A percentile compares a stretch with the other conserved stretches of the same genome.
These are phyloP conservation scores for Penicillium sp. DNA, from an alignment of 2,329 filamentous ascomycete species.

Conservation along the genomic window DNA sequence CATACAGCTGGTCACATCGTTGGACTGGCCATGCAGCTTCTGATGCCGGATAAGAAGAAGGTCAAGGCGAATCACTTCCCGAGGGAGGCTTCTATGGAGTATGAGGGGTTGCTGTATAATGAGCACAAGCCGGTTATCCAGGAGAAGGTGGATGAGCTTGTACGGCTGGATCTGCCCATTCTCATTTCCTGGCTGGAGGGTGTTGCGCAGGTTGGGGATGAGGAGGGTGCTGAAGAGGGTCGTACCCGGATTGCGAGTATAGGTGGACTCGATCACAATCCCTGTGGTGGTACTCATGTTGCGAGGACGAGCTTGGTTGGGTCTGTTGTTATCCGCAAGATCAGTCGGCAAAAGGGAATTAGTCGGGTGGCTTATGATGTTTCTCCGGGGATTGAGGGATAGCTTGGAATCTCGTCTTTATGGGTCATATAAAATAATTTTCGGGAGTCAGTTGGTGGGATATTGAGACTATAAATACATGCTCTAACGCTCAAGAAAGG, in stretches of 20 bases:
- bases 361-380: conserved; percentile 33
- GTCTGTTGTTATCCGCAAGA: conserved; percentile 29
- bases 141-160: conserved; percentile 29
- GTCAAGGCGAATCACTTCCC: conserved; percentile 34
- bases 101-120: conserved; percentile 30
- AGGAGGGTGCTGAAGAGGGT: conserved; percentile 12
- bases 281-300: conserved; percentile 35
- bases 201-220: conserved; percentile 18
- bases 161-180: conserved; percentile 23
- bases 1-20: conserved; percentile 35
- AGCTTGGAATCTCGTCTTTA: background rate
- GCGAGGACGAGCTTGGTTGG: conserved; percentile 24
- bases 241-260: conserved; percentile 30
- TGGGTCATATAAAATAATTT: background rate
- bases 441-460: background rate
- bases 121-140: conserved; percentile 33
- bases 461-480: conserved; percentile 4
- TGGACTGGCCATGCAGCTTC: conserved; percentile 30
- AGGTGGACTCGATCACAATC: conserved; percentile 31
- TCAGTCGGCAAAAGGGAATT: conserved; percentile 32
- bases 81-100: conserved; percentile 30
- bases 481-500: background rate
- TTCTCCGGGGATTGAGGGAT: conserved; percentile 7
- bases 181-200: conserved; percentile 29
- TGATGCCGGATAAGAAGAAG: conserved; percentile 28